These are phyloP conservation scores for Elaeis guineensis DNA, from an alignment of 176 grass and related monocot genomes.

Conservation along the genomic window DNA sequence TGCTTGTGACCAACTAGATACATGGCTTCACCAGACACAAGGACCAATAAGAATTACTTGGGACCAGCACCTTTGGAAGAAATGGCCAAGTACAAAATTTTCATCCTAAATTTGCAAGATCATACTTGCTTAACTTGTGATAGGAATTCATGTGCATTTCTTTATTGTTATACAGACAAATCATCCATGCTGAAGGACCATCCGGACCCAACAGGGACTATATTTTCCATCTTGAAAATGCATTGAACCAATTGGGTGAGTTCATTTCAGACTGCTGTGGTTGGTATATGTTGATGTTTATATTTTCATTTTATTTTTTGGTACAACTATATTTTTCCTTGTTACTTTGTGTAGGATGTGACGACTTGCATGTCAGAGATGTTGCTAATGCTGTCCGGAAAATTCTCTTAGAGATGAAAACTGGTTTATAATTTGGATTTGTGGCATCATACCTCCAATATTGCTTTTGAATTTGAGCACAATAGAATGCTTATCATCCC, in stretches of 20 bases:
- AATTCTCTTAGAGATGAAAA: neutral
- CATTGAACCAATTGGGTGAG: constrained; percentile 63
- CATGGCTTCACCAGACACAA: constrained; percentile 57
- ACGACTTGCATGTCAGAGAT: constrained; percentile 64
- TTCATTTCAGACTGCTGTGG: neutral
- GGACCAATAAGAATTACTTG: constrained; percentile 62
- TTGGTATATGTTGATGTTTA: neutral
- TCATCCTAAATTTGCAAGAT: constrained; percentile 5
- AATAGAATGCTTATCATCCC: no score
- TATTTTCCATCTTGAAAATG: constrained; percentile 72
- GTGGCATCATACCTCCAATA: no score
- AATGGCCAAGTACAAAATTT: constrained; percentile 50
- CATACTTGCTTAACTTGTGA: constrained; percentile 7
- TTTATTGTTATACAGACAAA: constrained; percentile 50
- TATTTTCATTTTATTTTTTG: constrained; percentile 2
- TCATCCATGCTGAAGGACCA: constrained; percentile 62
- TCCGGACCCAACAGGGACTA: constrained; percentile 91
- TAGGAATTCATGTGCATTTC: no score
- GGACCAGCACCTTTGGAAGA: constrained; percentile 76
- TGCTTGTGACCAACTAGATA: constrained; percentile 44
- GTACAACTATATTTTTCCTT: constrained; percentile 1
- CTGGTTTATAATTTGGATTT: no score
- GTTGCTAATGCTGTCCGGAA: constrained; percentile 48
- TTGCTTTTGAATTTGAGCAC: no score
- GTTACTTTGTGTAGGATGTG: constrained; percentile 43